Percentiles rank a stretch among this genome's conserved stretches.
Conservation (phyloP, 768 basidiomycete species). For the Postia placenta region DNA sequence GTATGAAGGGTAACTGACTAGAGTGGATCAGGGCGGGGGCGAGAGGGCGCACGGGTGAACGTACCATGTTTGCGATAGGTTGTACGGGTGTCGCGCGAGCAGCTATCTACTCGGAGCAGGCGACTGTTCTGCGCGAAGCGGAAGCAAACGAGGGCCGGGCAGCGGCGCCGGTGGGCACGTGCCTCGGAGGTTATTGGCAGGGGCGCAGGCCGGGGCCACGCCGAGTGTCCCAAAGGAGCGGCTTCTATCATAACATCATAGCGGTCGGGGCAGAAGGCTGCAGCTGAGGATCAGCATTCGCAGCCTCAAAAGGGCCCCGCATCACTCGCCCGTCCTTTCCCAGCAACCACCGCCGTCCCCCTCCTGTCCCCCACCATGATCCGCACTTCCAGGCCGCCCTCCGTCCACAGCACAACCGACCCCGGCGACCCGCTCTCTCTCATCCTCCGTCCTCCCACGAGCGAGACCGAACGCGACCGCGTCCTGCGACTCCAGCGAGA, state of each 20-base stretch:
- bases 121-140: no score
- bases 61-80: neutral
- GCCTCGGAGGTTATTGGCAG: no score
- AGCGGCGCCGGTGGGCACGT: no score
- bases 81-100: neutral
- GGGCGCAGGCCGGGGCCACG: neutral
- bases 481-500: constrained; percentile 54
- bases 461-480: constrained; percentile 65
- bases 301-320: neutral
- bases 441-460: constrained; percentile 55
- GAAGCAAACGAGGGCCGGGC: no score
- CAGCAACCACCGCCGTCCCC: constrained; percentile 11
- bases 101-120: no score
- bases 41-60: neutral
- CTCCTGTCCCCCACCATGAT: constrained; percentile 30
- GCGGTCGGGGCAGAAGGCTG: neutral
- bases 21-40: constrained; percentile 9
- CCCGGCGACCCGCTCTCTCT: constrained; percentile 72
- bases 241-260: constrained; percentile 3
- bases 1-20: constrained; percentile 93
- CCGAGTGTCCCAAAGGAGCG: neutral
- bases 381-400: constrained; percentile 55
- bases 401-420: constrained; percentile 46
- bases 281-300: neutral
- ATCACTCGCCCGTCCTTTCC: constrained; percentile 6